phyloP scores from a whole-genome alignment of 2,329 filamentous ascomycete genomes.

The Nannizziopsis barbatae region DNA sequence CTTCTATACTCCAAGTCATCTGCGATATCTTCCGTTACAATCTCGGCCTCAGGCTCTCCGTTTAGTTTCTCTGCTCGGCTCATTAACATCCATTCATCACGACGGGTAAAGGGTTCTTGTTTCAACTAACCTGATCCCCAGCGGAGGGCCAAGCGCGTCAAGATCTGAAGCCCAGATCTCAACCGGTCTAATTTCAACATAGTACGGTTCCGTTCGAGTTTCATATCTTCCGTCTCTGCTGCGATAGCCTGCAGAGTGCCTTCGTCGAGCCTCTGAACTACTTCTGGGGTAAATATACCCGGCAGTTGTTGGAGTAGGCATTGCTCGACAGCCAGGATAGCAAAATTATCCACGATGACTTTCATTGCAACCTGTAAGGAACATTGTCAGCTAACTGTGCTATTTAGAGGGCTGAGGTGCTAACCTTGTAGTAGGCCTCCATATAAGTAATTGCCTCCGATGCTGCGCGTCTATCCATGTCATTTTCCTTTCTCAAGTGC shows the following conservation, averaged over 20 bases:
- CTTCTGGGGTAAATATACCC: conserved; percentile 10
- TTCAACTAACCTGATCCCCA: neutral
- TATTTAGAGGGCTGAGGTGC: neutral
- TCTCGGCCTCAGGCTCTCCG: too few relatives aligned
- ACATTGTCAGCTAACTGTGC: neutral
- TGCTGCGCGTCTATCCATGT: conserved; percentile 32
- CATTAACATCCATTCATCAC: neutral
- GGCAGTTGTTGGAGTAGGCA: conserved; percentile 12
- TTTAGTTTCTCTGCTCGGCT: neutral
- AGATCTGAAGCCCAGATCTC: conserved; percentile 5
- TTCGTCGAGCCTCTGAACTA: conserved; percentile 6
- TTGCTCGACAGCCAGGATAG: conserved; percentile 29
- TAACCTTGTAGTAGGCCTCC: conserved; percentile 39
- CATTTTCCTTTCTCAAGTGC: conserved; percentile 17
- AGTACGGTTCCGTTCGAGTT: conserved; percentile 4
- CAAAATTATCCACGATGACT: conserved; percentile 33
- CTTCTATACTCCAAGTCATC: too few relatives aligned
- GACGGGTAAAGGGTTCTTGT: neutral
- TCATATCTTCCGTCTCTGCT: conserved; percentile 9
- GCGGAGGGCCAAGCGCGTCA: conserved; percentile 3
- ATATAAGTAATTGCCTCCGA: conserved; percentile 33
- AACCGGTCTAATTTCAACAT: conserved; percentile 4
- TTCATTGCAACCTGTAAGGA: conserved; percentile 32
- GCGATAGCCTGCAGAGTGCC: conserved; percentile 8
- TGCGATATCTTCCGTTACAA: too few relatives aligned